A percentile compares a stretch with the other conserved stretches of the same genome.
Evolutionary conservation across 2,329 filamentous ascomycete genomes (phyloP).

Genomic region (Colletotrichum abscissum): DNA sequence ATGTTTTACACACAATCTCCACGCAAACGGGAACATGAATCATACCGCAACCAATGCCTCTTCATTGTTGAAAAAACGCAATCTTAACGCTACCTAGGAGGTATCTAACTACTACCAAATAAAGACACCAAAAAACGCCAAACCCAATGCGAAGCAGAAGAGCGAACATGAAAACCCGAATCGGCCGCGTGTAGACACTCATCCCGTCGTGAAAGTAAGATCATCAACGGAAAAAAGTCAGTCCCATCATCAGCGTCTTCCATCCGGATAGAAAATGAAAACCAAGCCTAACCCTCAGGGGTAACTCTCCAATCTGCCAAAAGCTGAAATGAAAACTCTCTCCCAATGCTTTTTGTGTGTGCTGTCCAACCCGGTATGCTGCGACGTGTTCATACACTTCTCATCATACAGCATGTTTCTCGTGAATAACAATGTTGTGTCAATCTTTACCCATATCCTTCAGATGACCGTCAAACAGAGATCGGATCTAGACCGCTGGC

Average conservation of each 20-base stretch:
- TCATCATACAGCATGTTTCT: conserved; percentile 35
- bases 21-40: background rate
- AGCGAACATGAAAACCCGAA: conserved; percentile 3
- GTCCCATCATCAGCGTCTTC: conserved; percentile 5
- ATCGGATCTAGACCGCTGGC: conserved; percentile 55
- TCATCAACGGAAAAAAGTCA: conserved; percentile 1
- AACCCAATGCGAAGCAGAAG: conserved; percentile 18
- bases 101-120: conserved; percentile 30
- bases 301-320: conserved; percentile 19
- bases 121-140: conserved; percentile 16
- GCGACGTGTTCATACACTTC: conserved; percentile 34
- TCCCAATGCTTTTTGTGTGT: conserved; percentile 36
- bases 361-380: conserved; percentile 34
- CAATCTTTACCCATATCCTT: background rate
- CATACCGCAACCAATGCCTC: background rate
- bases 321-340: conserved; percentile 16
- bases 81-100: conserved; percentile 30
- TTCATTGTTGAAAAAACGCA: conserved; percentile 8
- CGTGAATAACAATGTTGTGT: conserved; percentile 26
- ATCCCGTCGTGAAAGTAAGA: conserved; percentile 30
- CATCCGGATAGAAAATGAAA: too few relatives aligned
- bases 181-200: conserved; percentile 31
- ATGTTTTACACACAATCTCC: too few relatives aligned
- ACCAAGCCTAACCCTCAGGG: conserved; percentile 3
- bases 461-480: background rate